A percentile compares a stretch with the other conserved stretches of the same genome.
phyloP scores from a whole-genome alignment of 768 basidiomycete genomes.

The Lentinula sp. region DNA sequence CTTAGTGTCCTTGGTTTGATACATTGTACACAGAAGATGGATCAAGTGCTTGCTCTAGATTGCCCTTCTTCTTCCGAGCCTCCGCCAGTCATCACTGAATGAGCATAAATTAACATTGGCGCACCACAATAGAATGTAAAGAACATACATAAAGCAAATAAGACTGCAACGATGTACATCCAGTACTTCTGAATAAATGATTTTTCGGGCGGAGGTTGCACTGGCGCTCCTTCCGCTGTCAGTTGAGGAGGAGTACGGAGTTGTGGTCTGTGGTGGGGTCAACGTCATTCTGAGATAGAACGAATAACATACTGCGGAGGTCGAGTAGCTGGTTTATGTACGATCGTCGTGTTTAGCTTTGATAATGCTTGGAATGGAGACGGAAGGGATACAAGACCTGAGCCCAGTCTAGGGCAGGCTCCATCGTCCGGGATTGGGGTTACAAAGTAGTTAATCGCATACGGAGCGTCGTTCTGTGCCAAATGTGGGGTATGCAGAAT shows the following conservation, averaged over 20 bases:
- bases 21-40: background rate
- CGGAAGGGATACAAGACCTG: constrained; percentile 18
- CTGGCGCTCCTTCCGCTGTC: constrained; percentile 58
- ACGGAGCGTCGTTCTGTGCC: constrained; percentile 36
- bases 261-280: constrained; percentile 45
- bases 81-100: constrained; percentile 2
- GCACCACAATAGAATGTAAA: background rate
- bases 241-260: constrained; percentile 64
- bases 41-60: background rate
- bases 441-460: constrained; percentile 68
- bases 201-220: constrained; percentile 61
- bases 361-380: constrained; percentile 21
- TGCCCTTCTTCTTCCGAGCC: constrained; percentile 1
- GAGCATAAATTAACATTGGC: background rate
- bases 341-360: constrained; percentile 47
- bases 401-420: constrained; percentile 41
- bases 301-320: constrained; percentile 51
- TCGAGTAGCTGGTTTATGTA: constrained; percentile 34
- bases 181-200: constrained; percentile 87
- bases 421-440: constrained; percentile 65
- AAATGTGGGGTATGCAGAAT: constrained; percentile 44
- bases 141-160: constrained; percentile 54
- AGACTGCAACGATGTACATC: constrained; percentile 65
- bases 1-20: background rate
- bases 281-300: background rate